These are phyloP conservation scores for Gnetum montanum DNA, from an alignment of 75 land plant genomes.

Conservation along the genomic window DNA sequence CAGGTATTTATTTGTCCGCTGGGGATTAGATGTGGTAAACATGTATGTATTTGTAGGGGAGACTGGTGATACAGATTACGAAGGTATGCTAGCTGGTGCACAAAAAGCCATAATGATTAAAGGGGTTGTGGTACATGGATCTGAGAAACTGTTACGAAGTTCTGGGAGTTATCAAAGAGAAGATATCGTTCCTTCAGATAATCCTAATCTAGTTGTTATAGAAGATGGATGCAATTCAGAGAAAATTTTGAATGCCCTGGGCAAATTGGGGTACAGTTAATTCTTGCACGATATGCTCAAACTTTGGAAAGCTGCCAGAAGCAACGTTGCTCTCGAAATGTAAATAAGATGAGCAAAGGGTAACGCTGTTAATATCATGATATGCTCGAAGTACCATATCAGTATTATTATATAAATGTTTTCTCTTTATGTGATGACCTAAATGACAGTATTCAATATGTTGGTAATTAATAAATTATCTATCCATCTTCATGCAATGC, in stretches of 20 bases:
- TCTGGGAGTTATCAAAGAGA: slow-evolving; percentile 48
- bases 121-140: slow-evolving; percentile 51
- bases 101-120: slow-evolving; percentile 71
- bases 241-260: slow-evolving; percentile 41
- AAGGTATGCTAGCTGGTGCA: slow-evolving; percentile 56
- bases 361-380: too few species aligned
- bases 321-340: too few species aligned
- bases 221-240: slow-evolving; percentile 24
- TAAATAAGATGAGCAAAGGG: too few species aligned
- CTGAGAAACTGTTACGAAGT: slow-evolving; percentile 48
- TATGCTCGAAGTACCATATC: too few species aligned
- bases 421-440: too few species aligned
- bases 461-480: too few species aligned
- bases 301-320: too few species aligned
- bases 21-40: slow-evolving; percentile 74
- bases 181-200: slow-evolving; percentile 54
- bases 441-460: too few species aligned
- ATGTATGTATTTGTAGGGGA: slow-evolving; percentile 79
- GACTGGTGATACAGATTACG: slow-evolving; percentile 78
- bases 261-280: slow-evolving; percentile 13
- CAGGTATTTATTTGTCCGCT: slow-evolving; percentile 81
- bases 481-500: too few species aligned
- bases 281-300: too few species aligned
- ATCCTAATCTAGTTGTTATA: slow-evolving; percentile 30
- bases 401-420: too few species aligned